Conservation (phyloP, 306 rosid genomes). For the Inga oerstediana region DNA sequence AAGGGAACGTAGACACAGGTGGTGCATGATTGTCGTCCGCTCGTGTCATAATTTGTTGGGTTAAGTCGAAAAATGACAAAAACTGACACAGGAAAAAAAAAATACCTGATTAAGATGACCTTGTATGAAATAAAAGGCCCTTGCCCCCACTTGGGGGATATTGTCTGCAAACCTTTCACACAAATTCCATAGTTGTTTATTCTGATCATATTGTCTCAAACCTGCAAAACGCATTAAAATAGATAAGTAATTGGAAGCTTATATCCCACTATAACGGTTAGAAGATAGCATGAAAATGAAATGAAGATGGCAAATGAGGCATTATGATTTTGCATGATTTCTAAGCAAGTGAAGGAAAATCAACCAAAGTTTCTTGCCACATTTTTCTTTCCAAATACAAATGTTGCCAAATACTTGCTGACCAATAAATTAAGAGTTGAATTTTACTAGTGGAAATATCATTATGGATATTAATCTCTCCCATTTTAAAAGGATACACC, state of each 20-base stretch:
- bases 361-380: not conserved
- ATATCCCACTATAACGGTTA: not conserved
- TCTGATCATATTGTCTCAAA: conserved; percentile 44
- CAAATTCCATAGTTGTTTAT: conserved; percentile 60
- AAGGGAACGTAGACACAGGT: too few relatives aligned
- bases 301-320: not conserved
- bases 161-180: conserved; percentile 84
- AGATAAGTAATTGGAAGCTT: not conserved
- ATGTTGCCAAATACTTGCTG: not conserved
- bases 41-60: too few relatives aligned
- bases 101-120: conserved; percentile 86
- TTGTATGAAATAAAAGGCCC: conserved; percentile 73
- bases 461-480: not conserved
- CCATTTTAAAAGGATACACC: not conserved
- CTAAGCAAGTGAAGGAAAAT: not conserved
- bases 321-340: not conserved
- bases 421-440: not conserved
- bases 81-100: not conserved
- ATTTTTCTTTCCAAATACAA: not conserved
- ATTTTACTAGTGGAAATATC: not conserved
- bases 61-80: not conserved
- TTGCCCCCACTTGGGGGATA: conserved; percentile 57
- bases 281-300: not conserved
- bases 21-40: too few relatives aligned
- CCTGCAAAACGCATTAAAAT: conserved; percentile 35